Conservation (phyloP, 495 filamentous ascomycete species). For the Tuber brumale region DNA sequence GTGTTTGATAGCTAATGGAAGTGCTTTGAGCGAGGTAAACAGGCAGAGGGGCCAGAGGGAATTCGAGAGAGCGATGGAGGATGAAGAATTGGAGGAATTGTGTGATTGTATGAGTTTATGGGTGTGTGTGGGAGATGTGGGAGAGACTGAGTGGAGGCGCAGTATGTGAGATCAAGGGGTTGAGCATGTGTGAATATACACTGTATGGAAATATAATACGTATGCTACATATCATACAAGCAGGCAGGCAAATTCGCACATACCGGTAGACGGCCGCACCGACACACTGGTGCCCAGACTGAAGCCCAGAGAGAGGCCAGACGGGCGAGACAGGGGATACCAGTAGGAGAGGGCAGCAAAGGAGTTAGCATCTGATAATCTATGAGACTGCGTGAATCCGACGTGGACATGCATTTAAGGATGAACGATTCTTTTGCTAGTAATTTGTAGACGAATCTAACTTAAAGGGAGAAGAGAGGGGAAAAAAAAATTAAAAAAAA, state of each 20-base stretch:
- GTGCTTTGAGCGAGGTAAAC: background rate
- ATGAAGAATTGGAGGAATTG: background rate
- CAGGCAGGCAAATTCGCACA: background rate
- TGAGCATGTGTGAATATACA: background rate
- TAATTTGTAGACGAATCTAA: background rate
- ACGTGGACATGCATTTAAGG: constrained; percentile 6
- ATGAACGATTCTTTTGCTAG: background rate
- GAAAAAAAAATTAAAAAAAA: background rate
- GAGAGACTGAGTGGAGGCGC: background rate
- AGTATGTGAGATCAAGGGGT: background rate
- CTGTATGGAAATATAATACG: background rate
- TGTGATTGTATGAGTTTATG: background rate
- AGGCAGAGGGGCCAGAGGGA: background rate
- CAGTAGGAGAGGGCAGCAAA: background rate
- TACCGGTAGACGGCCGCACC: background rate
- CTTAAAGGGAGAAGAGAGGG: background rate
- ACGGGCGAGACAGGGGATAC: background rate
- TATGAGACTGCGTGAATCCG: constrained; percentile 1
- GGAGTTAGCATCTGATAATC: background rate
- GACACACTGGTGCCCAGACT: background rate
- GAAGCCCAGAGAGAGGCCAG: background rate
- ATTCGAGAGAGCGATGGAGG: background rate
- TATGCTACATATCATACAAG: constrained; percentile 1
- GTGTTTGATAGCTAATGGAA: background rate
- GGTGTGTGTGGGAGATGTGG: background rate